Evolutionary conservation across 768 basidiomycete species (phyloP), one percentile per base, ranked within the genome.

Genomic region (Leccinum incarnatum): DNA sequence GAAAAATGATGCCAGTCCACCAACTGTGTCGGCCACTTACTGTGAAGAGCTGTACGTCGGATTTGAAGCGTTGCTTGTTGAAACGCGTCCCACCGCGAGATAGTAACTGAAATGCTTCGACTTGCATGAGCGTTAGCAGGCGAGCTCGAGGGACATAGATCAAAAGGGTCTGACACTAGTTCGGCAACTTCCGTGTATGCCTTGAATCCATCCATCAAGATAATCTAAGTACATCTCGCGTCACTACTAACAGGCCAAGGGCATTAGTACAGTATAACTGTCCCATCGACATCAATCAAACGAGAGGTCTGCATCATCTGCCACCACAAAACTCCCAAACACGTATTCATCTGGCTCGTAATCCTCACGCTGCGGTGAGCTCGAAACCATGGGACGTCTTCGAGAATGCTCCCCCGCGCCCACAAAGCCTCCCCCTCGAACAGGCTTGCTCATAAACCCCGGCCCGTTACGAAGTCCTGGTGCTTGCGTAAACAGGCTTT

Each of bases 91-190:
- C 93, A 34, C 95, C 95, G 15, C 92, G 83, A 32, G 95, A 93
- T 27, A 98, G 83, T 12, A 97, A 73, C 62, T 89, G 89, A 72
- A 98, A 98, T 5, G 93, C 87, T 65, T 95, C 93, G 89, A 91
- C 42, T 45, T 45, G n/a, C 91, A 92, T 91, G 51, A 32, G 23
- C 12, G 47, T 60, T 48, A 8, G 30, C 30, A 12, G 30, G 30
- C 30, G 11, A 32, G 30, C 29, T 45, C 57, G 5, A 21, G 21
- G 5, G 47, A 12, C n/a, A 5, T 45, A 6, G 17, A 45, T n/a
- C 17, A 19, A 45, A 11, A 45, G 9, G 4, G n/a, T 15, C 42
- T 14, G 47, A 19, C 47, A 47, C 23, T 27, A 49, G 15, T 19
- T 57, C 61, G 65, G 66, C 55, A 60, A 57, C 27, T 60, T 53